A percentile compares a stretch with the other conserved stretches of the same genome.
Conservation (phyloP, 1,139 yeast genomes). For the Suhomyces terraborum region DNA sequence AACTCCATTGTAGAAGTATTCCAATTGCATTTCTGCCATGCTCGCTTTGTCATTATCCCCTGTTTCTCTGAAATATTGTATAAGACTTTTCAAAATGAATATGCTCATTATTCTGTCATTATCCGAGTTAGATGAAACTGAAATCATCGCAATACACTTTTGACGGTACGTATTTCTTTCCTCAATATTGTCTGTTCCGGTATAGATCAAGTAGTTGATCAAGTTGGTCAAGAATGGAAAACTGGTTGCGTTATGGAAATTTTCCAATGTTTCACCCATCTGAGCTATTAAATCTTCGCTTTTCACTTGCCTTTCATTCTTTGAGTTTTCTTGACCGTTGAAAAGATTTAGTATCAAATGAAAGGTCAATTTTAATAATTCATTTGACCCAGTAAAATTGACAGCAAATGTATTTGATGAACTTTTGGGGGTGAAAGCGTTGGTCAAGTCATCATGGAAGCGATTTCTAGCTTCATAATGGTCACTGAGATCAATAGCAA, state of each 20-base stretch:
- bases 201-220: constrained; percentile 21
- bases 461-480: constrained; percentile 20
- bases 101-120: constrained; percentile 25
- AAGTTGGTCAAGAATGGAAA: constrained; percentile 23
- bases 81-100: constrained; percentile 25
- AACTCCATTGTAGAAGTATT: constrained; percentile 20
- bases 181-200: constrained; percentile 19
- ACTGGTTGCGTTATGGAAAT: constrained; percentile 12
- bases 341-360: constrained; percentile 14
- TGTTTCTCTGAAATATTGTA: constrained; percentile 18
- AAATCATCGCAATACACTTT: constrained; percentile 19
- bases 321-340: constrained; percentile 12
- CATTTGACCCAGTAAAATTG: constrained; percentile 24
- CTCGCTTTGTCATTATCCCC: constrained; percentile 29
- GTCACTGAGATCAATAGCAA: constrained; percentile 13
- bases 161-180: constrained; percentile 20
- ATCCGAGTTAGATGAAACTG: constrained; percentile 20
- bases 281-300: constrained; percentile 10
- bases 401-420: constrained; percentile 23
- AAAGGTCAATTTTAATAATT: constrained; percentile 17
- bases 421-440: constrained; percentile 19
- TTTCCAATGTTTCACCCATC: constrained; percentile 13
- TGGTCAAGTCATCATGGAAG: constrained; percentile 23
- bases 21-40: constrained; percentile 28
- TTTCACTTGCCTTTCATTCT: constrained; percentile 5